Base-by-base conservation (phyloP, 1,139 yeast species). In the Candida glucosophila region DNA sequence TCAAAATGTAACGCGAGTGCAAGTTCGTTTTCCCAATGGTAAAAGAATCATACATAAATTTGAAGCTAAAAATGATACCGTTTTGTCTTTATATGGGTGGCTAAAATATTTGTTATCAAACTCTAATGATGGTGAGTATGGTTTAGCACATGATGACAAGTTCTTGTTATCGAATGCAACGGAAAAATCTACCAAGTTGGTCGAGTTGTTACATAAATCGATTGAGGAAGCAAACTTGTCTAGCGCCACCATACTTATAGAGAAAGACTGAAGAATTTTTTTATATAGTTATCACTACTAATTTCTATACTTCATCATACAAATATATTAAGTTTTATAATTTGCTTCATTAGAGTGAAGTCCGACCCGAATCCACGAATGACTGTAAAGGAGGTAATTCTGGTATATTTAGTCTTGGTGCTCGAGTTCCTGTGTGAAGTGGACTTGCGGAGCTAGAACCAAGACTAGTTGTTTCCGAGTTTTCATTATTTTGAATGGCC, bases 21-120 rank as follows among this genome's bases (percentile, higher is more conserved):
- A 90, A 51, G 67, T 92, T 12, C 67, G 97, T 31, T 71, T 85
- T 22, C 93, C 92, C 11, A 86, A 80, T 41, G 97, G 97, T 13
- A 69, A 77, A 29, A 63, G 97, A 34, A 56, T 79, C 9, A 78
- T 90, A n/a, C 77, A 85, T 31, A 69, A 85, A 36, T 81, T 90
- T 42, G 55, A 54, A 9, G 42, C 68, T 6, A 45, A 56, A 4
- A 23, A 27, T 10, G 92, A 79, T 37, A 54, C 63, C 4, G 81
- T 92, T 0, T 35, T 35, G 6, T 29, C 33, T 4, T 33, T 64
- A 5, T 61, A 47, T 37, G 45, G 45, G 31, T 62, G 71, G 43
- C 59, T 63, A 10, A 63, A 90, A 19, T 82, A 61, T 46, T 77
- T 78, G 25, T 59, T 70, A 18, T 22, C 31, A 5, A 63, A 71